Conservation (phyloP, 805 yeast species). For the Candida maesae region DNA sequence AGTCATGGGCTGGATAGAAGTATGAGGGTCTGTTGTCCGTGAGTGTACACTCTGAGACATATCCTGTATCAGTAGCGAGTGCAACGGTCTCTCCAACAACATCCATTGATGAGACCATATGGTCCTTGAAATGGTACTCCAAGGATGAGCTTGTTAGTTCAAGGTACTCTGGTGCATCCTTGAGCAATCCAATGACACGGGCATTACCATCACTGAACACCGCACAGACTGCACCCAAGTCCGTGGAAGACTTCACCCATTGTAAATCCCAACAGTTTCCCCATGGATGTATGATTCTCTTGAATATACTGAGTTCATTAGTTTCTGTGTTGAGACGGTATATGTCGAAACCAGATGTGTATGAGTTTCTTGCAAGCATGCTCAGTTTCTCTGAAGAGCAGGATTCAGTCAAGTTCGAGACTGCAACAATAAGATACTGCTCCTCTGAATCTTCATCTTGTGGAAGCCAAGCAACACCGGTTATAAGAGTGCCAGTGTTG, state of each 20-base stretch:
- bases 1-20: slow-evolving; percentile 35
- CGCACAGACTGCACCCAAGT: slow-evolving; percentile 45
- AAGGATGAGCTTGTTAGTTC: slow-evolving; percentile 26
- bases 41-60: slow-evolving; percentile 48
- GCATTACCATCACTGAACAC: slow-evolving; percentile 55
- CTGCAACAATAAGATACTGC: slow-evolving; percentile 49
- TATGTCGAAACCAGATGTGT: slow-evolving; percentile 41
- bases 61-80: slow-evolving; percentile 59
- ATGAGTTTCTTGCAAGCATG: slow-evolving; percentile 27
- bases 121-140: slow-evolving; percentile 25
- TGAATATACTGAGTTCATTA: slow-evolving; percentile 28
- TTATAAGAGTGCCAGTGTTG: slow-evolving; percentile 49
- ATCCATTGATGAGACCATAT: slow-evolving; percentile 44
- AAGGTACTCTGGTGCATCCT: slow-evolving; percentile 12
- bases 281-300: slow-evolving; percentile 34
- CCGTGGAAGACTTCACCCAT: slow-evolving; percentile 39
- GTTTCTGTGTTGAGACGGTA: slow-evolving; percentile 35
- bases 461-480: slow-evolving; percentile 52
- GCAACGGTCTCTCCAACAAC: slow-evolving; percentile 42
- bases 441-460: slow-evolving; percentile 21
- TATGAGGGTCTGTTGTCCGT: slow-evolving; percentile 32
- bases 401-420: slow-evolving; percentile 35
- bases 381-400: slow-evolving; percentile 28
- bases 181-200: slow-evolving; percentile 41
- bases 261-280: slow-evolving; percentile 42